phyloP scores from a whole-genome alignment of 23 red algal species.

The Pyropia haitanensis region DNA sequence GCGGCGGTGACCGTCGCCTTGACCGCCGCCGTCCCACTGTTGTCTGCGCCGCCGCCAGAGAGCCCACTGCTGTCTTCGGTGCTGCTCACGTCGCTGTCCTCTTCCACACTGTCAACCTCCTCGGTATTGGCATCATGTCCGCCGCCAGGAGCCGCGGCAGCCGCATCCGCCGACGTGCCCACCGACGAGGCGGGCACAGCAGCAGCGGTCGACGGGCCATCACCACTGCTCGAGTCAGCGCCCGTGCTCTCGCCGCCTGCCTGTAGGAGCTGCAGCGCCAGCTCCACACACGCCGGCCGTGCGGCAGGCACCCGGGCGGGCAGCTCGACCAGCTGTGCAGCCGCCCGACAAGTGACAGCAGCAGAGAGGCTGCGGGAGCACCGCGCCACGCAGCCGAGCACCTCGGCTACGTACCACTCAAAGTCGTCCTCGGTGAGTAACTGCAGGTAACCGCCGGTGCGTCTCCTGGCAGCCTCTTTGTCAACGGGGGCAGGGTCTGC shows the following conservation, averaged over 20 bases:
- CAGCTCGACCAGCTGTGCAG: conserved; percentile 57
- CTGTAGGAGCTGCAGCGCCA: conserved; percentile 29
- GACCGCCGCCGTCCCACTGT: not conserved
- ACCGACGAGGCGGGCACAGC: not conserved
- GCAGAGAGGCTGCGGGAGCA: conserved; percentile 31
- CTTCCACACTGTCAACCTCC: not conserved
- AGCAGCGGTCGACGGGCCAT: not conserved
- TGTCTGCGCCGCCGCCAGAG: not conserved
- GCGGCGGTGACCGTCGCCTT: not conserved
- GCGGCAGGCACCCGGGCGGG: conserved; percentile 57
- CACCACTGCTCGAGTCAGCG: not conserved
- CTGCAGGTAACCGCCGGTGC: conserved; percentile 30
- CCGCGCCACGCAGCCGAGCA: conserved; percentile 59
- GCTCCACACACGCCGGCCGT: conserved; percentile 34
- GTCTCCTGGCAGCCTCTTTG: no score
- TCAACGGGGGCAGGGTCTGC: no score
- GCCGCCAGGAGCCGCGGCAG: not conserved
- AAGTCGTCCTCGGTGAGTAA: conserved; percentile 60
- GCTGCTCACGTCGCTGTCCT: not conserved
- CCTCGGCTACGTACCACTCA: conserved; percentile 54
- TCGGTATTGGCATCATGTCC: not conserved
- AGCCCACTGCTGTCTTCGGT: not conserved
- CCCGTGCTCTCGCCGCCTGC: not conserved
- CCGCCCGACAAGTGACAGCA: conserved; percentile 24
- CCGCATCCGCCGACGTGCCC: not conserved